These are phyloP conservation scores for Chlorella variabilis DNA, from an alignment of 163 green algal species.

Conservation along the genomic window DNA sequence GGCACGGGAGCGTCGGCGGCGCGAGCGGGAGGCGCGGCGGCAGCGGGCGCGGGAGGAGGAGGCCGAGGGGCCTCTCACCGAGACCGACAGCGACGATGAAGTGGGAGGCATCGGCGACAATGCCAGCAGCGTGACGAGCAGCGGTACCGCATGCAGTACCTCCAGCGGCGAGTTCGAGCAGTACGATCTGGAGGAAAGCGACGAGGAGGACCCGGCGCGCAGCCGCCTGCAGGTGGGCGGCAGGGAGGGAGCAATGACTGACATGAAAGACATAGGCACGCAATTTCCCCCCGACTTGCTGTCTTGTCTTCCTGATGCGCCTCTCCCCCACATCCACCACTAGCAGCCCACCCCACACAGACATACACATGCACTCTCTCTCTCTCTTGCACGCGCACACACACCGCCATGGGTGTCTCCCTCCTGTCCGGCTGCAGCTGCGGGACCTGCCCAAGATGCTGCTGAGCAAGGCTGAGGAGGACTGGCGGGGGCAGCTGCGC, in stretches of 20 bases:
- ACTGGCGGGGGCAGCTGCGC: slow-evolving; percentile 64
- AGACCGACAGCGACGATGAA: slow-evolving; percentile 59
- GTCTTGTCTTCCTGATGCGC: no score
- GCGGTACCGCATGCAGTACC: slow-evolving; percentile 34
- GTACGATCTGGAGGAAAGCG: slow-evolving; percentile 55
- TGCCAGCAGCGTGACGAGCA: slow-evolving; percentile 16
- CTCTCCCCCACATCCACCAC: no score
- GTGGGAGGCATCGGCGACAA: neutral
- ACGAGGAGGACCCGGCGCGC: slow-evolving; percentile 38
- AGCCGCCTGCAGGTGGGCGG: slow-evolving; percentile 16
- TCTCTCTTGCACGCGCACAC: no score
- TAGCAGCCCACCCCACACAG: no score
- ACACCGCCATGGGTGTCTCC: neutral
- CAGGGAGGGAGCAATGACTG: no score
- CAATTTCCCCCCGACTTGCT: no score
- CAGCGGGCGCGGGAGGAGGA: neutral
- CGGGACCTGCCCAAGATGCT: slow-evolving; percentile 66
- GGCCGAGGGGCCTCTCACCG: slow-evolving; percentile 12
- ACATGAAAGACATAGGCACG: no score
- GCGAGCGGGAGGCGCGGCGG: neutral
- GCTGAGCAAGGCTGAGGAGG: slow-evolving; percentile 65
- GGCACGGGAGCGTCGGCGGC: neutral
- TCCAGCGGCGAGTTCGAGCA: slow-evolving; percentile 42
- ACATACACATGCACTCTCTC: no score
- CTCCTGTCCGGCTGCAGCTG: slow-evolving; percentile 52